Evolutionary conservation across 108 stramenopile genomes (phyloP).

Genomic region (Discostella stelligeroides): DNA sequence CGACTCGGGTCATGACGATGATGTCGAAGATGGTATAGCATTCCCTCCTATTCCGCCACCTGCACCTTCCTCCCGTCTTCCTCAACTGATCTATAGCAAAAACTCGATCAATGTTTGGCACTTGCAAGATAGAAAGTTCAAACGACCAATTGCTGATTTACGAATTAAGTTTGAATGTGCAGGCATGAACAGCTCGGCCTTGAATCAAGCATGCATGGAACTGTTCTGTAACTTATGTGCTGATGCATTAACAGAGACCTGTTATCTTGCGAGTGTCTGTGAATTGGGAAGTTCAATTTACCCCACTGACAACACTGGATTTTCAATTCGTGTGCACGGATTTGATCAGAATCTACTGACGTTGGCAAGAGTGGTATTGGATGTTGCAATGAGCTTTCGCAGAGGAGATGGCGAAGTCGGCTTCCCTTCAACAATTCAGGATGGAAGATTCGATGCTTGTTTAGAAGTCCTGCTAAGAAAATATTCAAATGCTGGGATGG

Average conservation of each 20-base stretch:
- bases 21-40: constrained; percentile 64
- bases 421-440: constrained; percentile 60
- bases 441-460: constrained; percentile 69
- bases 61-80: constrained; percentile 57
- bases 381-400: constrained; percentile 66
- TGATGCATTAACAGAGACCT: constrained; percentile 72
- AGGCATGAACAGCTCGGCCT: constrained; percentile 61
- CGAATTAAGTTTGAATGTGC: constrained; percentile 66
- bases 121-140: constrained; percentile 83
- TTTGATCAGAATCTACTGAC: constrained; percentile 81
- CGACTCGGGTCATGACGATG: constrained; percentile 72
- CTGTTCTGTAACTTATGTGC: constrained; percentile 65
- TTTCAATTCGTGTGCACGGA: constrained; percentile 71
- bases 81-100: constrained; percentile 63
- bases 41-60: constrained; percentile 83
- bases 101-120: constrained; percentile 76
- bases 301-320: constrained; percentile 68
- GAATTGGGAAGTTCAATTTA: constrained; percentile 66
- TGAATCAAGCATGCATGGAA: constrained; percentile 77
- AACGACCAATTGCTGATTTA: constrained; percentile 80
- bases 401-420: constrained; percentile 28
- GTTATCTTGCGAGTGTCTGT: constrained; percentile 76
- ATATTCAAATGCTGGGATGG: constrained; percentile 72
- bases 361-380: constrained; percentile 55
- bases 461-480: constrained; percentile 62